A percentile compares a stretch with the other conserved stretches of the same genome.
Evolutionary conservation across 2,329 filamentous ascomycete species (phyloP).

Genomic region (Pestalotiopsis sp.): DNA sequence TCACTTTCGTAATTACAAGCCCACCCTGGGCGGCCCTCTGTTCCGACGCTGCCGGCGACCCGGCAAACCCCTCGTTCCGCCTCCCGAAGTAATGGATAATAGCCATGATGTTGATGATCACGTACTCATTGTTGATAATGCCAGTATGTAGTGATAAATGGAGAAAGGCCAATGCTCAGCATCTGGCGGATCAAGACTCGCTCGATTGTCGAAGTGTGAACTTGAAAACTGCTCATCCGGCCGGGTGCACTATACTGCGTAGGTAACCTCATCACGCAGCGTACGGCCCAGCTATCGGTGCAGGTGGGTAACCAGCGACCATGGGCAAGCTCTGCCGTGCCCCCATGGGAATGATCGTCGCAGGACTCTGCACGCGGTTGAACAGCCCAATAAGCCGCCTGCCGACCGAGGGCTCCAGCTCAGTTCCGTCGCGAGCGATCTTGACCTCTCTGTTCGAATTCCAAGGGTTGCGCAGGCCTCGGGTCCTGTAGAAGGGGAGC

Average conservation of each 20-base stretch:
- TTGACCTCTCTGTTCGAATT: conserved; percentile 96
- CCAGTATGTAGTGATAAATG: neutral
- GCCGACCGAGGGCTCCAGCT: conserved; percentile 83
- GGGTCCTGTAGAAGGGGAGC: conserved; percentile 85
- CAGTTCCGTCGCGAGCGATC: conserved; percentile 92
- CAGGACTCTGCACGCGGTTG: conserved; percentile 54
- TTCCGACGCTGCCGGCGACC: neutral
- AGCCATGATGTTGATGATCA: neutral
- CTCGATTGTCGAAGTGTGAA: neutral
- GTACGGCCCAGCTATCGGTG: conserved; percentile 36
- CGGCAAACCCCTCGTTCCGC: neutral
- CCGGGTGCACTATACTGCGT: neutral
- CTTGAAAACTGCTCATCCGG: no score
- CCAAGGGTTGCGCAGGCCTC: conserved; percentile 89
- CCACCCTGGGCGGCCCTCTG: neutral
- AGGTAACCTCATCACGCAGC: conserved; percentile 25
- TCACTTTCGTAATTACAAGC: neutral
- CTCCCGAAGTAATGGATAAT: neutral
- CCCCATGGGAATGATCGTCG: conserved; percentile 27
- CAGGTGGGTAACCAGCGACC: conserved; percentile 38
- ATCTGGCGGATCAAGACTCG: conserved; percentile 11
- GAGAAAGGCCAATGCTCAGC: conserved; percentile 12
- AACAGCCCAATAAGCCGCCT: conserved; percentile 79
- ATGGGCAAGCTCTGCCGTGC: conserved; percentile 36
- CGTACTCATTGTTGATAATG: neutral